phyloP scores from a whole-genome alignment of 352 stramenopile genomes.

The Globisporangium rhizosaccharum region DNA sequence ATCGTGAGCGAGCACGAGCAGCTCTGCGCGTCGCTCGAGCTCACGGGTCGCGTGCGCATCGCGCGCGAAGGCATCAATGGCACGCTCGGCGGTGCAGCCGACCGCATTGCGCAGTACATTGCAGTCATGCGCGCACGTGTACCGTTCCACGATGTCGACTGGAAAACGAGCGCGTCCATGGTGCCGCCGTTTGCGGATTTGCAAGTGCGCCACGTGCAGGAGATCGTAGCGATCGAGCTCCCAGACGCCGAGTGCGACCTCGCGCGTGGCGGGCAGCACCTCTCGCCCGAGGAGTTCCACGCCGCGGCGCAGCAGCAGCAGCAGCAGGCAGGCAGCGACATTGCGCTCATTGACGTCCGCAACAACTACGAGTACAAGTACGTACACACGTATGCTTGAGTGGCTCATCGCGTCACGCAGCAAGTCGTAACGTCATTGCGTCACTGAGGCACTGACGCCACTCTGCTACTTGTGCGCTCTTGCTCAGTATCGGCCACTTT shows the following conservation, averaged over 20 bases:
- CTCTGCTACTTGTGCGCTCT: neutral
- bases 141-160: constrained; percentile 56
- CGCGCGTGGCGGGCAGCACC: constrained; percentile 36
- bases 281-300: constrained; percentile 66
- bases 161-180: constrained; percentile 63
- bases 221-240: constrained; percentile 79
- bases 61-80: constrained; percentile 85
- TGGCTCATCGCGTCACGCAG: too few species aligned
- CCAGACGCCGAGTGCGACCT: constrained; percentile 45
- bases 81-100: constrained; percentile 49
- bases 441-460: too few species aligned
- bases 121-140: constrained; percentile 33
- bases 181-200: constrained; percentile 61
- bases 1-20: constrained; percentile 36
- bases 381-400: constrained; percentile 8
- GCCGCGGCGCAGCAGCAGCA: constrained; percentile 20
- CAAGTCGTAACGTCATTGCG: too few species aligned
- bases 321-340: constrained; percentile 16
- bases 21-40: constrained; percentile 43
- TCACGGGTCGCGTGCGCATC: constrained; percentile 72
- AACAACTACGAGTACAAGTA: constrained; percentile 82
- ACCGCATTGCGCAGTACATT: constrained; percentile 60
- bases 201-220: constrained; percentile 52
- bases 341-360: constrained; percentile 67
- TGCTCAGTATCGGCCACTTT: constrained; percentile 62